Evolutionary conservation across 2,329 filamentous ascomycete species (phyloP).

Genomic region (Ceratocystis ficicola): DNA sequence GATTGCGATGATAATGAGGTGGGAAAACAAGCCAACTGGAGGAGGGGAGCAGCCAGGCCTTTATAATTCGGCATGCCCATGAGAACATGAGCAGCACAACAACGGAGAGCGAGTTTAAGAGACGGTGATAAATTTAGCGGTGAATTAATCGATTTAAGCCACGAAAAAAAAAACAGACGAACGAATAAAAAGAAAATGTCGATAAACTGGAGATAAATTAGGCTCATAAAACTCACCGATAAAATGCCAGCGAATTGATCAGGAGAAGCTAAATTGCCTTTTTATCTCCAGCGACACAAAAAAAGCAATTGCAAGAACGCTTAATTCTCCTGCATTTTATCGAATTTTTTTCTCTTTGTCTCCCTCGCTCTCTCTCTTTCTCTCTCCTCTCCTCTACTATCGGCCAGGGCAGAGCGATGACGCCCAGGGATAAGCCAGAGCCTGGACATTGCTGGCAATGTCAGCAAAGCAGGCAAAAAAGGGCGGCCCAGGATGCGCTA

Average conservation of each 20-base stretch:
- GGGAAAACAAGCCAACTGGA: not conserved
- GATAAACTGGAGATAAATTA: not conserved
- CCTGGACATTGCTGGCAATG: not conserved
- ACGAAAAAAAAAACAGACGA: conserved; percentile 9
- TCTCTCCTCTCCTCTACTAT: not conserved
- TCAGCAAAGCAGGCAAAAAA: not conserved
- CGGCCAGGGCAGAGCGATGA: not conserved
- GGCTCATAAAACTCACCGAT: not conserved
- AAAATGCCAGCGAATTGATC: not conserved
- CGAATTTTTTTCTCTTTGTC: not conserved
- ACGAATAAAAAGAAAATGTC: not conserved
- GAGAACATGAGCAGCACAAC: not conserved
- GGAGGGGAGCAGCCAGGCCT: conserved; percentile 9
- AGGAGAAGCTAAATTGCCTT: not conserved
- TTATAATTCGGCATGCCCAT: conserved; percentile 1
- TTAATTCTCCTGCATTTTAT: not conserved
- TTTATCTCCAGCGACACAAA: not conserved
- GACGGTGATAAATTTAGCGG: not conserved
- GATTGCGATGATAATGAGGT: not conserved
- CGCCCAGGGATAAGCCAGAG: not conserved
- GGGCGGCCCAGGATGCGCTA: not conserved
- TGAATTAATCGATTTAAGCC: conserved; percentile 3
- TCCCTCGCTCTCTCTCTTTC: not conserved
- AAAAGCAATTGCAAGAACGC: not conserved
- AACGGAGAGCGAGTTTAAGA: not conserved